Percentiles rank a stretch among this genome's conserved stretches.
Conservation (phyloP, 495 filamentous ascomycete genomes). For the Penicillium mononematosum region DNA sequence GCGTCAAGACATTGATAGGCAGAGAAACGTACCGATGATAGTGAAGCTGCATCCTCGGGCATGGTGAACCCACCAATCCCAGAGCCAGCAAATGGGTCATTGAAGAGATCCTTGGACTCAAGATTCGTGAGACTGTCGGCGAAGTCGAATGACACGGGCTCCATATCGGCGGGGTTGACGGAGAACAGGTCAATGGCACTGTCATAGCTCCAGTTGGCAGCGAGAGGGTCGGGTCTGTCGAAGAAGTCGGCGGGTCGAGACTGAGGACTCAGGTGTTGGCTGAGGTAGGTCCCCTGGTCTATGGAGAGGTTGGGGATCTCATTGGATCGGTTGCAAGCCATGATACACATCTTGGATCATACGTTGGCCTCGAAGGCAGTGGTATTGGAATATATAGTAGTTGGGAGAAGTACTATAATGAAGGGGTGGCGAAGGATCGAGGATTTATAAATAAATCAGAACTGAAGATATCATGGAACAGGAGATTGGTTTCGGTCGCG, state of each 20-base stretch:
- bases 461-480: constrained; percentile 6
- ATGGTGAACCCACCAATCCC: constrained; percentile 42
- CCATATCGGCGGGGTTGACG: constrained; percentile 37
- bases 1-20: constrained; percentile 7
- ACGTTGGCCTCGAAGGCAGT: constrained; percentile 8
- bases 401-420: background rate
- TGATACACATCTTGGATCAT: constrained; percentile 20
- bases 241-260: constrained; percentile 25
- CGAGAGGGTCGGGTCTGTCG: constrained; percentile 33
- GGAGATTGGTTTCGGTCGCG: constrained; percentile 8
- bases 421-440: constrained; percentile 4
- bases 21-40: constrained; percentile 35
- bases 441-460: constrained; percentile 5
- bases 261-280: constrained; percentile 26
- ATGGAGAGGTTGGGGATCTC: constrained; percentile 19
- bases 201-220: constrained; percentile 47
- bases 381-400: constrained; percentile 11
- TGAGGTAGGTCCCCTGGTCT: constrained; percentile 27
- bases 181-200: constrained; percentile 44
- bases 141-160: constrained; percentile 38
- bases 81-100: constrained; percentile 34
- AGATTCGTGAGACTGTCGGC: constrained; percentile 33
- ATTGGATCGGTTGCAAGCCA: constrained; percentile 27
- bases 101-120: constrained; percentile 39
- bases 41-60: constrained; percentile 37